Conservation (phyloP, 1,284 basidiomycete genomes). For the Termitomyces sp. region DNA sequence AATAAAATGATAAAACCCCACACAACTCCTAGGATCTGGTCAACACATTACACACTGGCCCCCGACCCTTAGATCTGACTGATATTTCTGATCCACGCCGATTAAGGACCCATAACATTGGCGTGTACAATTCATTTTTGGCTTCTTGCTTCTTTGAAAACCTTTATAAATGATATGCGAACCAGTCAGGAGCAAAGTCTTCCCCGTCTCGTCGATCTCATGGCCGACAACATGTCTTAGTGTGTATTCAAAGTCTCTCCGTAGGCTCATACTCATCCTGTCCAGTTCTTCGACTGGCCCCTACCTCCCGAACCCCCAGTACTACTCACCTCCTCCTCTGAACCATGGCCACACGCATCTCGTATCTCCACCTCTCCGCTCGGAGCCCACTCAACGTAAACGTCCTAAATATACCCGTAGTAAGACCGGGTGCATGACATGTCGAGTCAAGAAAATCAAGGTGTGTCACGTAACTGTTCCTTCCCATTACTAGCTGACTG, state of each 20-base stretch:
- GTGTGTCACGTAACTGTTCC: conserved; percentile 33
- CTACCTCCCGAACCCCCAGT: conserved; percentile 43
- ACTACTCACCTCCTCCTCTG: conserved; percentile 39
- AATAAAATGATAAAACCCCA: conserved; percentile 29
- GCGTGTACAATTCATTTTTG: conserved; percentile 45
- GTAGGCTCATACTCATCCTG: conserved; percentile 10
- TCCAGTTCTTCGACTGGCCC: conserved; percentile 15
- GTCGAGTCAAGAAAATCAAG: conserved; percentile 84
- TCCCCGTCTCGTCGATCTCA: conserved; percentile 39
- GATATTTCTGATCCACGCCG: conserved; percentile 56
- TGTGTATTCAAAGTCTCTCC: conserved; percentile 31
- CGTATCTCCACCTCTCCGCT: conserved; percentile 40
- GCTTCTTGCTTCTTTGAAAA: conserved; percentile 35
- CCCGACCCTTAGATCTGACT: conserved; percentile 60
- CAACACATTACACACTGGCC: conserved; percentile 31
- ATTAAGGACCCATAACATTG: conserved; percentile 48
- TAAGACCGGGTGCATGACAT: conserved; percentile 81
- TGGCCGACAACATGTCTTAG: conserved; percentile 60
- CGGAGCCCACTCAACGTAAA: conserved; percentile 57
- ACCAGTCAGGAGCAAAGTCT: conserved; percentile 30
- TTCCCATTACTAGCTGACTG: conserved; percentile 7
- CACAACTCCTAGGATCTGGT: conserved; percentile 37
- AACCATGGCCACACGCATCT: conserved; percentile 33
- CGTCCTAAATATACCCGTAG: conserved; percentile 83
- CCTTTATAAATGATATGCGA: conserved; percentile 43